These are phyloP conservation scores for Primulina huaijiensis DNA, from an alignment of 257 asterid genomes.

Conservation along the genomic window DNA sequence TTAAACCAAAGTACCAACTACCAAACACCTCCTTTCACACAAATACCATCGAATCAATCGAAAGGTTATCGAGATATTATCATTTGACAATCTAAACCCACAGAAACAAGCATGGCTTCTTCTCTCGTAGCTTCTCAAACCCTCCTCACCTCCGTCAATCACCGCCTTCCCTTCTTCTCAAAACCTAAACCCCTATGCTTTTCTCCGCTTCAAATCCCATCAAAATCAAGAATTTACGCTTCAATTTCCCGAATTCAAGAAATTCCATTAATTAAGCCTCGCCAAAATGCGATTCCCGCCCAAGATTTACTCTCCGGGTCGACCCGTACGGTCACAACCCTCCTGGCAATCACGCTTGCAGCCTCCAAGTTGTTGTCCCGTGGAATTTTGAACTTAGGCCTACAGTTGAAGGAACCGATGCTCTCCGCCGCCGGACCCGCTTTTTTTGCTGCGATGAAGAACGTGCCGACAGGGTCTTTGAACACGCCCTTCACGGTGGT, in stretches of 20 bases:
- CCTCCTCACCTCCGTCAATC: conserved; percentile 29
- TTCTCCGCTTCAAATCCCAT: conserved; percentile 24
- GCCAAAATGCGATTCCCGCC: conserved; percentile 7
- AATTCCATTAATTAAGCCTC: conserved; percentile 3
- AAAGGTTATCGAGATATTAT: no score
- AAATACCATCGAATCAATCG: no score
- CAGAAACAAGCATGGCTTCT: conserved; percentile 36
- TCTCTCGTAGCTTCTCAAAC: conserved; percentile 54
- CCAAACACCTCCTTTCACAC: no score
- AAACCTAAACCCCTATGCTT: conserved; percentile 26
- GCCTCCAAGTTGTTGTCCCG: conserved; percentile 44
- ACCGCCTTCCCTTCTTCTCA: conserved; percentile 11
- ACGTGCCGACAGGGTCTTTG: conserved; percentile 40
- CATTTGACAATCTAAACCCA: no score
- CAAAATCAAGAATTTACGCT: conserved; percentile 29
- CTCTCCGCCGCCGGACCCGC: conserved; percentile 58
- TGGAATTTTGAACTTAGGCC: conserved; percentile 33
- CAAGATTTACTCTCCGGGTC: conserved; percentile 54
- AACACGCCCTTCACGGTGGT: conserved; percentile 87
- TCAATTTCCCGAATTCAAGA: conserved; percentile 26
- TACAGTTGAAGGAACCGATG: conserved; percentile 43
- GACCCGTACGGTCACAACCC: conserved; percentile 71
- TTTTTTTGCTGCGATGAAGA: conserved; percentile 72
- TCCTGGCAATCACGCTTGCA: conserved; percentile 44
- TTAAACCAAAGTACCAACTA: no score